Evolutionary conservation across 148 eudicot species (phyloP), one percentile per base, ranked within the genome.

Genomic region (Rhododendron henanense): DNA sequence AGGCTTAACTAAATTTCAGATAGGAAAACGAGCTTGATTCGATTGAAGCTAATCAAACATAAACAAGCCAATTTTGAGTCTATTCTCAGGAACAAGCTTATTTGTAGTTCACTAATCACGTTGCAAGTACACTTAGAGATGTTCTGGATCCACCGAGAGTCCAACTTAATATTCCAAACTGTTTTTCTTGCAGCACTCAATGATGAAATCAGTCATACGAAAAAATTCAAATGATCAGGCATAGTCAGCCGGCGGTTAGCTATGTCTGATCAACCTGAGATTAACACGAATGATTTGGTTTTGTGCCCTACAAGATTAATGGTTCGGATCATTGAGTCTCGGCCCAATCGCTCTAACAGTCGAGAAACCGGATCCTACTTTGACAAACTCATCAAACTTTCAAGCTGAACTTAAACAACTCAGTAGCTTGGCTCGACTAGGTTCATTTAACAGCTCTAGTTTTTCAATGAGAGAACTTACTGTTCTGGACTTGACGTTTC

Each of bases 401-500:
- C 33, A 11, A 10, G 74, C 15, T 55, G 21, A 55, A 55, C 16
- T 67, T 0, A 28, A 25, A 67, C 35, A 67, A 67, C 2, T 10
- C 6, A 55, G 16, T 25, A 67, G 16, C 35, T 71, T 8, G 39
- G 7, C 76, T 28, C 76, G 19, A 65, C 13, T 25, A 65, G 37
- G 13, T 31, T 65, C 35, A 67, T 4, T 25, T 25, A 67, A 65
- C 39, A 13, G 39, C 19, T 33, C 16, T 13, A 1, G 4, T 14
- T 71, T 71, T 14, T 18, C 21, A 14, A 78, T 44, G 82, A 28
- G 10, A 55, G 6, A 81, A 81, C 98, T 86, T 92, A 96, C 98
- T 90, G 59, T 92, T 96, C 37, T 69, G 37, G 23, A 86, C 91
- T 2, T 88, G 87, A 44, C 94, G 97, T 9, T 89, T 85, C 0